These are phyloP conservation scores for Phytophthora citricola DNA, from an alignment of 352 stramenopile genomes.

Conservation along the genomic window DNA sequence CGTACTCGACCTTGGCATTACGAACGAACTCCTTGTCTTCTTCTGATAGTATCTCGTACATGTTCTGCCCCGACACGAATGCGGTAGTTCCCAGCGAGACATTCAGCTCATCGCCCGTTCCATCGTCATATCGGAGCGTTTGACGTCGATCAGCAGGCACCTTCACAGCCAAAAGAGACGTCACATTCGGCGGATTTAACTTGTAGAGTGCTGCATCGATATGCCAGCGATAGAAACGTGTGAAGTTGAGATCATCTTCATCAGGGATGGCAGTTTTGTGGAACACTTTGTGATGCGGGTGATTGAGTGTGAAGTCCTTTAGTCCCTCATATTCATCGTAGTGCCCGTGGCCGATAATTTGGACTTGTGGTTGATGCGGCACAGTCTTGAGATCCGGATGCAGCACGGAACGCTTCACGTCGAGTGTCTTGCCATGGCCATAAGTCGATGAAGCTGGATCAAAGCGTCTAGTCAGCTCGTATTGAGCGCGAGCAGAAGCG, in stretches of 20 bases:
- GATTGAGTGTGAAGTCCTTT: conserved; percentile 38
- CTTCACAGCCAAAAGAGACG: conserved; percentile 33
- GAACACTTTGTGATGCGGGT: conserved; percentile 42
- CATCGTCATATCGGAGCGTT: conserved; percentile 40
- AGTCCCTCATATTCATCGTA: conserved; percentile 44
- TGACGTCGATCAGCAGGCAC: conserved; percentile 31
- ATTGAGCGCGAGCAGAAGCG: conserved; percentile 30
- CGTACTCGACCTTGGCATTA: conserved; percentile 35
- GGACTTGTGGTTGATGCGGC: conserved; percentile 39
- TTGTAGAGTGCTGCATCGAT: conserved; percentile 39
- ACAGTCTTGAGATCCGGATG: conserved; percentile 41
- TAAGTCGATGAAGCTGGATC: conserved; percentile 35
- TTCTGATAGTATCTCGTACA: conserved; percentile 37
- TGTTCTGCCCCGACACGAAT: conserved; percentile 41
- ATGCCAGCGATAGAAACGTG: conserved; percentile 43
- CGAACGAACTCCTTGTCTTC: conserved; percentile 40
- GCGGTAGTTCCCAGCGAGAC: conserved; percentile 35
- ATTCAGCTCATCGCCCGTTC: conserved; percentile 33
- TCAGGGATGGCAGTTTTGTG: conserved; percentile 37
- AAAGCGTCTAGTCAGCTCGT: conserved; percentile 38
- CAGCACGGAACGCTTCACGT: conserved; percentile 37
- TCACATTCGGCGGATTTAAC: conserved; percentile 39
- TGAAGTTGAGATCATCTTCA: conserved; percentile 38
- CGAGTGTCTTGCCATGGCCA: conserved; percentile 39
- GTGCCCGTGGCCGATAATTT: conserved; percentile 42